These are phyloP conservation scores for Talaromyces stipitatus DNA, from an alignment of 495 filamentous ascomycete genomes.

Conservation along the genomic window DNA sequence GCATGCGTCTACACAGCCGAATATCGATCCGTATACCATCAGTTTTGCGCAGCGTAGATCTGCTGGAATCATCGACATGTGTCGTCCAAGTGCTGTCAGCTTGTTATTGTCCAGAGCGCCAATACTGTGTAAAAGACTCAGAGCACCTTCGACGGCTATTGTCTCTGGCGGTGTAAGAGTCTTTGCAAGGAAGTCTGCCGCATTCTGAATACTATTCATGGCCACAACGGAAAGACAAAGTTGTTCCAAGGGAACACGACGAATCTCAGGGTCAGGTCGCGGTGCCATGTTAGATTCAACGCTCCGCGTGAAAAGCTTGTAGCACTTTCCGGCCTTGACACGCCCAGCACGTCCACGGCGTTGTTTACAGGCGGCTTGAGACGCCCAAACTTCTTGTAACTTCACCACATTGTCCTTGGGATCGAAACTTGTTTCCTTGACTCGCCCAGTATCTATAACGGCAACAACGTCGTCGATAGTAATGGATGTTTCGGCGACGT, in stretches of 20 bases:
- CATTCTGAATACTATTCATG: slow-evolving; percentile 76
- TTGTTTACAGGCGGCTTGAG: slow-evolving; percentile 89
- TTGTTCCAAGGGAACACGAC: slow-evolving; percentile 87
- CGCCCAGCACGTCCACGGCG: slow-evolving; percentile 91
- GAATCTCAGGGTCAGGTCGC: slow-evolving; percentile 87
- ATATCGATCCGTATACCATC: slow-evolving; percentile 91
- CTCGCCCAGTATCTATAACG: slow-evolving; percentile 89
- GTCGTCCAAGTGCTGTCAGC: slow-evolving; percentile 81
- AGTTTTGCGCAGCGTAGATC: slow-evolving; percentile 90
- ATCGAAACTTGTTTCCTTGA: slow-evolving; percentile 95
- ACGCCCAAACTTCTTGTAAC: slow-evolving; percentile 92
- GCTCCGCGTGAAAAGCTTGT: slow-evolving; percentile 86
- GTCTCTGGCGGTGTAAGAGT: slow-evolving; percentile 83
- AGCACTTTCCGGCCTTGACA: slow-evolving; percentile 85
- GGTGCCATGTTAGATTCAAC: slow-evolving; percentile 82
- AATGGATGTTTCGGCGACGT: slow-evolving; percentile 96
- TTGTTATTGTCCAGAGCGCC: slow-evolving; percentile 80
- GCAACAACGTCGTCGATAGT: slow-evolving; percentile 96
- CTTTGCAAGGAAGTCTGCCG: slow-evolving; percentile 70
- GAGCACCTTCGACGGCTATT: slow-evolving; percentile 75
- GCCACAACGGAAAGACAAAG: slow-evolving; percentile 88
- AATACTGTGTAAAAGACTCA: slow-evolving; percentile 70
- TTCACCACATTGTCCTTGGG: slow-evolving; percentile 89
- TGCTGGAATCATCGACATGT: slow-evolving; percentile 89
- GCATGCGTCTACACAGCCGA: slow-evolving; percentile 80